phyloP scores from a whole-genome alignment of 345 rosid species.

The Populus nigra region DNA sequence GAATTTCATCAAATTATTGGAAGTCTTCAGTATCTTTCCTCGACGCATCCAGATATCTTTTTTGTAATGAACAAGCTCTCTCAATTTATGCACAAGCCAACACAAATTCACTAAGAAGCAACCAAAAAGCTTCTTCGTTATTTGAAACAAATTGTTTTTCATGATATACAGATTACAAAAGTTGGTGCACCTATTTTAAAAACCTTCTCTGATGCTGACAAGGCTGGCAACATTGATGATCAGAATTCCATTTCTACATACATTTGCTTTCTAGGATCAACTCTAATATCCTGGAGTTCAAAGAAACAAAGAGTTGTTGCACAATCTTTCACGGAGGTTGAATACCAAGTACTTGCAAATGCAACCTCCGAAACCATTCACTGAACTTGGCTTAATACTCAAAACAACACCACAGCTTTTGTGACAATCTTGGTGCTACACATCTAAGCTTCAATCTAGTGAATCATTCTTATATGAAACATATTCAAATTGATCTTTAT shows the following conservation, averaged over 20 bases:
- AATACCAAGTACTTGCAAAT: neutral
- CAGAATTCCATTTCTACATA: no score
- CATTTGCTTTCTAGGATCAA: neutral
- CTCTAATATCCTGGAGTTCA: rapidly evolving
- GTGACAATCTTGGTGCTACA: neutral
- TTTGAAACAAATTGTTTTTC: no score
- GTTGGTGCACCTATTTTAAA: no score
- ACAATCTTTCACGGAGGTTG: neutral
- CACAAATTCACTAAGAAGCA: neutral
- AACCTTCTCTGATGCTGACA: neutral
- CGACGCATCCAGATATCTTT: neutral
- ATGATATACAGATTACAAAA: neutral
- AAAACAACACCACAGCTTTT: no score
- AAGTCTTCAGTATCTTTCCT: rapidly evolving
- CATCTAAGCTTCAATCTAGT: neutral
- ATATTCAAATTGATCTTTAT: neutral
- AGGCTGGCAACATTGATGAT: neutral
- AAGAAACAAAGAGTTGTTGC: neutral
- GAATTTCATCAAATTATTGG: neutral
- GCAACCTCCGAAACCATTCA: neutral
- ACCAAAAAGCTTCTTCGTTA: neutral
- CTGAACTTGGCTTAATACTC: no score
- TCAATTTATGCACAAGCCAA: neutral
- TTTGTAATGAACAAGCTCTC: neutral
- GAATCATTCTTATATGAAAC: neutral